Evolutionary conservation across 2,329 filamentous ascomycete species (phyloP), one percentile per base, ranked within the genome.

Genomic region (Ophiostoma ulmi): DNA sequence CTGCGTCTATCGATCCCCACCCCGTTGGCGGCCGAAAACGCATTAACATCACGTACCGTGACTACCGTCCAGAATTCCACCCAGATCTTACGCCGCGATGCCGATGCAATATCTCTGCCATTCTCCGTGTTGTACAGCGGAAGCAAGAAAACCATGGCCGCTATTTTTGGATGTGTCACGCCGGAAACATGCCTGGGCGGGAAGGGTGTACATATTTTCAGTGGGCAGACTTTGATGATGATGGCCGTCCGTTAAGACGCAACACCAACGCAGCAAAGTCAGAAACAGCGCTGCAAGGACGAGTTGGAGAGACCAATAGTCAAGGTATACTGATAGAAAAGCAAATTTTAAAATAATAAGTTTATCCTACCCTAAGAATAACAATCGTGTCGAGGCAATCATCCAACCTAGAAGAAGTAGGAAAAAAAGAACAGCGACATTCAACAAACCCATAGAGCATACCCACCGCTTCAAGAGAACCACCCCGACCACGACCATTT

Each of bases 141-240:
- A 93, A 91, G 80, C 88, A 85, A 75, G 90, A 91, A 74, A 94
- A 88, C 70, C 84, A 88, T 74, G 94, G 94, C 0, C 84, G 85
- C 75, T 80, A 98, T 78, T 95, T 96, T 80, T 97, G 93, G 93
- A 95, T 94, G 91, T 98, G 95, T 76, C 88, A 97, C 80, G 88
- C 88, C 0, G 88, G 90, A 7, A 91, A 89, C 76, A 85, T 89
- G 1, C 90, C 90, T 0, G 90, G 87, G 66, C 90, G 85, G 80
- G 80, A 88, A 55, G 88, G 86, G 5, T 97, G 93, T 76, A 82
- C 85, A 0, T 95, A 90, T 76, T 97, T 97, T 75, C 84, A 91
- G 73, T 97, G 93, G 93, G 93, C 91, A 0, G 86, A 90, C 70
- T 96, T 97, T 79, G 90, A 94, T 75, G 89, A 96, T 48, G 90